phyloP scores from a whole-genome alignment of 345 rosid species.

The Psidium guajava region DNA sequence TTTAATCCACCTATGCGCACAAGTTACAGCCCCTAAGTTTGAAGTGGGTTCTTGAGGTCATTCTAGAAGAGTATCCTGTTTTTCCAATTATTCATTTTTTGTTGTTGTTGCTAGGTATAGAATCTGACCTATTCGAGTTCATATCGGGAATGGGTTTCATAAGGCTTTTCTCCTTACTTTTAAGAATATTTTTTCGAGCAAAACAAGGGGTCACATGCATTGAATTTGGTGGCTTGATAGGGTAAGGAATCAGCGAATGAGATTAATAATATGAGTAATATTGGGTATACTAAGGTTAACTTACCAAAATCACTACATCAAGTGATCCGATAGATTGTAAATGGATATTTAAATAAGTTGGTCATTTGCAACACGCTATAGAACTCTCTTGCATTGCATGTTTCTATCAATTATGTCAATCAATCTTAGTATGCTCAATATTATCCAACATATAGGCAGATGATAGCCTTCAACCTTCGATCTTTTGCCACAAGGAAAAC shows the following conservation, averaged over 20 bases:
- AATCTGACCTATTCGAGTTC: background rate
- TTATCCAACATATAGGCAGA: background rate
- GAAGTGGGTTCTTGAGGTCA: background rate
- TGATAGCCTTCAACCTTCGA: background rate
- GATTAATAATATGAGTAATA: background rate
- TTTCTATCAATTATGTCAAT: background rate
- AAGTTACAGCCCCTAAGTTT: background rate
- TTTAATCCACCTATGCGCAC: background rate
- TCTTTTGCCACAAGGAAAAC: background rate
- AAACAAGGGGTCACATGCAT: background rate
- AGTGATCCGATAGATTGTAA: background rate
- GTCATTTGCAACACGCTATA: background rate
- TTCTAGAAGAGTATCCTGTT: background rate
- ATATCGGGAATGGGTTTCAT: background rate
- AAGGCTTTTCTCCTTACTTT: background rate
- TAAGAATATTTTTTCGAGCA: background rate
- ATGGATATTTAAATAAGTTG: background rate
- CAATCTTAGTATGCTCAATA: background rate
- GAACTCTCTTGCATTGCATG: background rate
- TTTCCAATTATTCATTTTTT: background rate
- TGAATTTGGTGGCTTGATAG: background rate
- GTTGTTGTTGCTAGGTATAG: background rate
- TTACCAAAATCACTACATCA: background rate
- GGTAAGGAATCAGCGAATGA: background rate
- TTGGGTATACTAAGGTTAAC: background rate